phyloP scores from a whole-genome alignment of 352 stramenopile species.

The Pythium sp. region DNA sequence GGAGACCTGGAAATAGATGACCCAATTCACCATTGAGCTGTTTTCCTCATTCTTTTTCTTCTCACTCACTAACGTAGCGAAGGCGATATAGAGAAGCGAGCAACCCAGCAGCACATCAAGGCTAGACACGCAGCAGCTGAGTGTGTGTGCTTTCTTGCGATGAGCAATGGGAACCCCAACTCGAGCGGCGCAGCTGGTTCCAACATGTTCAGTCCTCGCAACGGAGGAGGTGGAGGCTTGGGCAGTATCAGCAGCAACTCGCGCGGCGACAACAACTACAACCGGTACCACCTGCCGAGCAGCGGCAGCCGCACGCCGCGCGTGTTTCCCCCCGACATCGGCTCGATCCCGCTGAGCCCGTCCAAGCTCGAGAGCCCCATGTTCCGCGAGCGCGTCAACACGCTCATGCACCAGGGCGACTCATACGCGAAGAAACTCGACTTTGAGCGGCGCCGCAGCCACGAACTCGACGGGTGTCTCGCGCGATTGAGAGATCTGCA shows the following conservation, averaged over 20 bases:
- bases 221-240: neutral
- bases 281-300: slow-evolving; percentile 40
- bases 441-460: slow-evolving; percentile 45
- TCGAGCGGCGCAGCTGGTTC: neutral
- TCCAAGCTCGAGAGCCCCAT: slow-evolving; percentile 71
- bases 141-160: neutral
- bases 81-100: too few species aligned
- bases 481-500: slow-evolving; percentile 34
- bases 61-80: neutral
- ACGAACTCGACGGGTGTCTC: slow-evolving; percentile 48
- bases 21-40: neutral
- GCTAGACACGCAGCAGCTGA: neutral
- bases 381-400: slow-evolving; percentile 61
- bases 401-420: slow-evolving; percentile 72
- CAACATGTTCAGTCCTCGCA: slow-evolving; percentile 22
- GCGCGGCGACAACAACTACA: slow-evolving; percentile 16
- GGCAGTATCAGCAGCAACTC: neutral
- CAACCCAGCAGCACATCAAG: too few species aligned
- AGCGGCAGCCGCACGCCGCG: slow-evolving; percentile 36
- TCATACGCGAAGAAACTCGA: slow-evolving; percentile 71
- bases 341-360: slow-evolving; percentile 57
- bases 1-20: neutral
- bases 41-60: neutral
- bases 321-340: slow-evolving; percentile 53
- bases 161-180: slow-evolving; percentile 16